Conservation (phyloP, 1,139 yeast genomes). For the Debaryomyces coudertii region DNA sequence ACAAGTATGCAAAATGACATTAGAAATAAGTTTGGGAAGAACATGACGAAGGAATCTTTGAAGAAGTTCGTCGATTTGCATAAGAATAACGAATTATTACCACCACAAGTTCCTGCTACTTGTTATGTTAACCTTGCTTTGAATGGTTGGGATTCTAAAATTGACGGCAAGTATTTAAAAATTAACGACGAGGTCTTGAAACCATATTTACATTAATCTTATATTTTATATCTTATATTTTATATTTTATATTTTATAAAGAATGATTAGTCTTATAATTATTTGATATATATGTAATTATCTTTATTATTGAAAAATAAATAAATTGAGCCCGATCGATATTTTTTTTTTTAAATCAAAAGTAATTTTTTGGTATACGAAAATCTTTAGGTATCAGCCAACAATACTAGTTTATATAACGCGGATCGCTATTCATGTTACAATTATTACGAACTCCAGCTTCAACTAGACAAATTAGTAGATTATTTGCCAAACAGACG, state of each 20-base stretch:
- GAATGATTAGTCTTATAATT: neutral
- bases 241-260: neutral
- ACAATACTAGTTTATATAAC: neutral
- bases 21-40: conserved; percentile 56
- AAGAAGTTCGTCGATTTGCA: conserved; percentile 65
- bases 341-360: neutral
- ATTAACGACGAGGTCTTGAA: conserved; percentile 48
- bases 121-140: conserved; percentile 68
- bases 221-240: too few species aligned
- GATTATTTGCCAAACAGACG: neutral
- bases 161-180: conserved; percentile 69
- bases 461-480: neutral
- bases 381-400: neutral
- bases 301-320: neutral
- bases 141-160: conserved; percentile 52
- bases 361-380: neutral
- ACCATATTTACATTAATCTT: neutral
- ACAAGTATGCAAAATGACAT: conserved; percentile 84
- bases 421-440: neutral
- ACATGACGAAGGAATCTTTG: conserved; percentile 61
- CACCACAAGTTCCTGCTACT: conserved; percentile 71
- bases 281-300: neutral
- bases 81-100: conserved; percentile 53
- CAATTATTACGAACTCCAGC: conserved; percentile 6
- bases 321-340: neutral